Percentiles rank a stretch among this genome's conserved stretches.
Conservation (phyloP, 140 eudicot species). For the Cichorium intybus region DNA sequence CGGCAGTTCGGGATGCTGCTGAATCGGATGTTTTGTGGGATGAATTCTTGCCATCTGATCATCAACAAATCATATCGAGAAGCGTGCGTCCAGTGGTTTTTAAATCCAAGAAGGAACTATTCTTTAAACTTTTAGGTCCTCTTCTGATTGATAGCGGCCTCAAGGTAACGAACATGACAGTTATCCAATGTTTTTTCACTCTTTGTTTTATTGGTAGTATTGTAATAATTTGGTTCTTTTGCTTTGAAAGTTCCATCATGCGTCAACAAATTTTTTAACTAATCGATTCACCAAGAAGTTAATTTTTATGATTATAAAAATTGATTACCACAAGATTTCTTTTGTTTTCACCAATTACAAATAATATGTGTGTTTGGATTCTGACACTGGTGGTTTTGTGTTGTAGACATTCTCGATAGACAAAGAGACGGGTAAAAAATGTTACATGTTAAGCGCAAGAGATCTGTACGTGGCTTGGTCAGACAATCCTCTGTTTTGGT, state of each 20-base stretch:
- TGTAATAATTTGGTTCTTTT: too few relatives aligned
- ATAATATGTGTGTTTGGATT: too few relatives aligned
- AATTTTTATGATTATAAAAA: too few relatives aligned
- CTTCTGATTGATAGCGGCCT: conserved; percentile 67
- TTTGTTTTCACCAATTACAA: too few relatives aligned
- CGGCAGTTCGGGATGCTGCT: conserved; percentile 36
- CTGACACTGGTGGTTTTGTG: not conserved
- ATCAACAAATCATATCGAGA: conserved; percentile 39
- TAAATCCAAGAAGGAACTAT: conserved; percentile 61
- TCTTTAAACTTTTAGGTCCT: conserved; percentile 41
- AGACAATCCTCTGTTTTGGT: conserved; percentile 58
- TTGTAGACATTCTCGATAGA: conserved; percentile 55
- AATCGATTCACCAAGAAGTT: too few relatives aligned
- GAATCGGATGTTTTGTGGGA: conserved; percentile 66
- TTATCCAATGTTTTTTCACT: too few relatives aligned
- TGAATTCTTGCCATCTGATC: conserved; percentile 60
- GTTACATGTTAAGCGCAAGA: conserved; percentile 72
- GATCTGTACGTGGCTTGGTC: conserved; percentile 73
- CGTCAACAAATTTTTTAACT: too few relatives aligned
- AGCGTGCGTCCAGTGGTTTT: conserved; percentile 35
- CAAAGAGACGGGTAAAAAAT: conserved; percentile 48
- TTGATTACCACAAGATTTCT: not conserved
- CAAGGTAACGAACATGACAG: conserved; percentile 33
- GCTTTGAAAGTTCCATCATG: too few relatives aligned
- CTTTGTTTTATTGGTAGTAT: too few relatives aligned